Conservation (phyloP, 2,329 filamentous ascomycete genomes). For the Epichloe typhina region DNA sequence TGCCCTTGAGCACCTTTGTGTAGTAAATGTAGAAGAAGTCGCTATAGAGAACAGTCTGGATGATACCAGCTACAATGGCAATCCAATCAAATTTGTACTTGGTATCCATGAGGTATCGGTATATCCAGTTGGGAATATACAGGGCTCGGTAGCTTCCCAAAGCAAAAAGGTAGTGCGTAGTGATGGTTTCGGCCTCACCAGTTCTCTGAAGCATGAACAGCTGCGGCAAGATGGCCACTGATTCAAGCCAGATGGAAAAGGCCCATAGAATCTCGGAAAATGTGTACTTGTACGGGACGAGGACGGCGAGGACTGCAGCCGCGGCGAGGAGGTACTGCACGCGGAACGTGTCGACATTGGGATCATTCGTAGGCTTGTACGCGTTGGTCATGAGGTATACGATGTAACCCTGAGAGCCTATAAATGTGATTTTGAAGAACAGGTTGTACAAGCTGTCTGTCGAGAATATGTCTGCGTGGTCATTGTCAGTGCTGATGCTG, state of each 20-base stretch:
- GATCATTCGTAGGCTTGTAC: conserved; percentile 95
- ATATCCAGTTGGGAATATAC: conserved; percentile 99
- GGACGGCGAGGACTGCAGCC: conserved; percentile 61
- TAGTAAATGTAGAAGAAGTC: conserved; percentile 99
- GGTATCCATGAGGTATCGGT: conserved; percentile 65
- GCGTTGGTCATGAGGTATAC: conserved; percentile 96
- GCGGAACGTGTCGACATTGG: conserved; percentile 93
- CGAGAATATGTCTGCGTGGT: conserved; percentile 62
- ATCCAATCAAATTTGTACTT: conserved; percentile 70
- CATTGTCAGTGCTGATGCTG: neutral
- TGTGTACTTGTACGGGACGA: conserved; percentile 79
- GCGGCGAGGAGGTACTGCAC: conserved; percentile 86
- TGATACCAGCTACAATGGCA: conserved; percentile 72
- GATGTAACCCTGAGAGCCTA: conserved; percentile 79
- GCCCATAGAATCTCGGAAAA: conserved; percentile 85
- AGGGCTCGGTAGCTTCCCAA: conserved; percentile 81
- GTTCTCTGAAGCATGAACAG: conserved; percentile 97
- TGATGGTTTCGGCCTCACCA: conserved; percentile 98
- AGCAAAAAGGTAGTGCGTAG: conserved; percentile 93
- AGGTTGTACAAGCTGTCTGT: conserved; percentile 82
- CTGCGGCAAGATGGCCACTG: conserved; percentile 91
- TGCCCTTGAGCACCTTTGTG: conserved; percentile 82
- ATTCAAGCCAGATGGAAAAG: conserved; percentile 96
- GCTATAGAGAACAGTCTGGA: conserved; percentile 92
- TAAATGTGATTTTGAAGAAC: conserved; percentile 91